These are phyloP conservation scores for Castanea sativa DNA, from an alignment of 306 rosid species.

Conservation along the genomic window DNA sequence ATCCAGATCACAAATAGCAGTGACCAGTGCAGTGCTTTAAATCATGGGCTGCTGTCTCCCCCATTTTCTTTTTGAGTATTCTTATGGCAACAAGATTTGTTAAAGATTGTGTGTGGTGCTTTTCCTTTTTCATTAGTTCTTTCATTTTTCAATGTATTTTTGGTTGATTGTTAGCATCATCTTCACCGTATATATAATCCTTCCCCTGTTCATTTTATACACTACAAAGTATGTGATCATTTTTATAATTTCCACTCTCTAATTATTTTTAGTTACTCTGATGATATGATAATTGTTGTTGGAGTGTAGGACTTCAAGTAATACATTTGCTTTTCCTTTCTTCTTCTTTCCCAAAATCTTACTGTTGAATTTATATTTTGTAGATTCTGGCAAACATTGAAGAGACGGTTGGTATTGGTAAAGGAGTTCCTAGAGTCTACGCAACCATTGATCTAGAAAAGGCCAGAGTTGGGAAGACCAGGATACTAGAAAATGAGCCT, in stretches of 20 bases:
- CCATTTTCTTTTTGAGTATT: neutral
- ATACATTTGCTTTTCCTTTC: neutral
- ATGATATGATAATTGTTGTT: neutral
- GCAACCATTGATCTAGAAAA: slow-evolving; percentile 73
- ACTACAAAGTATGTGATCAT: neutral
- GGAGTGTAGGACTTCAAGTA: neutral
- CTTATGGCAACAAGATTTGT: slow-evolving; percentile 1
- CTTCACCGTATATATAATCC: neutral
- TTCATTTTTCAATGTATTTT: neutral
- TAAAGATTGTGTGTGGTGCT: neutral
- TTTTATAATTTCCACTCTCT: neutral
- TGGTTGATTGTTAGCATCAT: neutral
- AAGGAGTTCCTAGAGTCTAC: slow-evolving; percentile 59
- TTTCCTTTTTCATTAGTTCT: neutral
- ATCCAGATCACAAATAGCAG: neutral
- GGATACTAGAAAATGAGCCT: slow-evolving; percentile 52
- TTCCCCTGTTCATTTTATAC: neutral
- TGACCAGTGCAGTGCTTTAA: slow-evolving; percentile 4
- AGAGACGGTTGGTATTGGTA: slow-evolving; percentile 64
- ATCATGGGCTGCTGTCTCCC: neutral
- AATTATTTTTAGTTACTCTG: neutral
- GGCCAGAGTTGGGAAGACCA: slow-evolving; percentile 79
- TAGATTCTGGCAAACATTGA: slow-evolving; percentile 54
- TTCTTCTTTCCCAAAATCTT: neutral
- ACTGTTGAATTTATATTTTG: slow-evolving; percentile 6